A percentile compares a stretch with the other conserved stretches of the same genome.
These are phyloP conservation scores for Podila clonocystis DNA, from an alignment of 192 early-diverging fungal species.

Conservation along the genomic window DNA sequence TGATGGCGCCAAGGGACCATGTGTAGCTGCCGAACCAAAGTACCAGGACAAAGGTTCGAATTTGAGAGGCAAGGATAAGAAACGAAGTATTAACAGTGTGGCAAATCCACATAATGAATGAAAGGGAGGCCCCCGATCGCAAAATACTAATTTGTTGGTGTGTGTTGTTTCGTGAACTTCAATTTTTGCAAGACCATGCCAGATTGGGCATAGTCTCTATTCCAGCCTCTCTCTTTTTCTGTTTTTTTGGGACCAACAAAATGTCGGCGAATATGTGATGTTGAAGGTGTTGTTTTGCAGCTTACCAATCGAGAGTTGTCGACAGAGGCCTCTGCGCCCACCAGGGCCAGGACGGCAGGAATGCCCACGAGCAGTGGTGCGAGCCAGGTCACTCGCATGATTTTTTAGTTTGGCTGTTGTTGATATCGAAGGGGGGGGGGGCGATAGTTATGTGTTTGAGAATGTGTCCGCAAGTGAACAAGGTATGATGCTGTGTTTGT, in stretches of 20 bases:
- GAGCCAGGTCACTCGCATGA: constrained; percentile 4
- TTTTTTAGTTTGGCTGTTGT: neutral
- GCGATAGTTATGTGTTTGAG: neutral
- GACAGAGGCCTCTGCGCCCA: neutral
- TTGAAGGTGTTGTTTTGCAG: neutral
- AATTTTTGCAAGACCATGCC: constrained; percentile 11
- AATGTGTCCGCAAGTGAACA: no score
- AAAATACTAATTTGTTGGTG: no score
- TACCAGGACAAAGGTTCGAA: no score
- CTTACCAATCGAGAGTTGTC: neutral
- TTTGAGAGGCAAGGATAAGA: no score
- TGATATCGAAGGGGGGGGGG: neutral
- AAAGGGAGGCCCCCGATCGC: no score
- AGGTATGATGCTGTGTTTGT: no score
- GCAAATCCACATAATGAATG: no score
- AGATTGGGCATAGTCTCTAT: constrained; percentile 26
- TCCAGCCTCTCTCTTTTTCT: neutral
- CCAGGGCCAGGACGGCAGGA: neutral
- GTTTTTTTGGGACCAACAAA: neutral
- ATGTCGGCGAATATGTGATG: neutral
- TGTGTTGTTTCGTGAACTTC: no score
- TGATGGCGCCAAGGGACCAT: no score
- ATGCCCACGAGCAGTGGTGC: neutral
- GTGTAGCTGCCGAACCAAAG: no score
- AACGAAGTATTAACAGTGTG: no score